Base-by-base conservation (phyloP, 2,329 filamentous ascomycete species). In the Hypoxylon rubiginosum region DNA sequence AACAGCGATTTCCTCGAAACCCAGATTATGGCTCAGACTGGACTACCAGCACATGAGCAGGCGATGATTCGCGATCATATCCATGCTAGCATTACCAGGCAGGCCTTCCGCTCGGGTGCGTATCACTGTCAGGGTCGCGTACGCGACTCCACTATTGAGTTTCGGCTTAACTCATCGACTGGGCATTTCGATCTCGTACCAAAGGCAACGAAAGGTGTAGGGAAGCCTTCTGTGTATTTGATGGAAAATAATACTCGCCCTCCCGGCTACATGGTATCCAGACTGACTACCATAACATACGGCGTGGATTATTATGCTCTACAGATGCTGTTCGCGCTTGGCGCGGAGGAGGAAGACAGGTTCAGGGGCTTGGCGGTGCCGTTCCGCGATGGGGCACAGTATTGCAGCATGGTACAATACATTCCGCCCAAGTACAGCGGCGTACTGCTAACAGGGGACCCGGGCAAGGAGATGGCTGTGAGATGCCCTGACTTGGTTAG, bases 291-390 rank as follows among this genome's bases (percentile, higher is more conserved):
- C 30, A 63, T 75, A 13, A 69, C 74, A 8, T 72, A 76, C 36
- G 76, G 76, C 3, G 71, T 78, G 4, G 75, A 77, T 58, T 77
- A 76, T 55, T 78, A 72, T 45, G 74, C 72, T 4, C 53, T 76
- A 28, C 64, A 71, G 28, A 45, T 76, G 26, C 67, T 76, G 43
- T 24, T 46, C 13, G 43, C 43, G 43, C 17, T 46, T 24, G 43
- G 43, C 17, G n/a, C 43, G 17, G 43, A 24, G 17, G 17, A 21
- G 17, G 17, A 43, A 39, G 36, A 19, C 17, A 5, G 43, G 7
- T 46, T 46, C 43, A 46, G 43, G 17, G 43, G 43, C 43, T 11
- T 46, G 43, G 43, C 43, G 2, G 13, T 24, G 43, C 43, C 43
- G 43, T 46, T 46, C 43, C 43, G 43, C 17, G 43, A 46, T 8